Percentiles rank a stretch among this genome's conserved stretches.
Conservation (phyloP, 2,329 filamentous ascomycete species). For the Blastomyces gilchristii region DNA sequence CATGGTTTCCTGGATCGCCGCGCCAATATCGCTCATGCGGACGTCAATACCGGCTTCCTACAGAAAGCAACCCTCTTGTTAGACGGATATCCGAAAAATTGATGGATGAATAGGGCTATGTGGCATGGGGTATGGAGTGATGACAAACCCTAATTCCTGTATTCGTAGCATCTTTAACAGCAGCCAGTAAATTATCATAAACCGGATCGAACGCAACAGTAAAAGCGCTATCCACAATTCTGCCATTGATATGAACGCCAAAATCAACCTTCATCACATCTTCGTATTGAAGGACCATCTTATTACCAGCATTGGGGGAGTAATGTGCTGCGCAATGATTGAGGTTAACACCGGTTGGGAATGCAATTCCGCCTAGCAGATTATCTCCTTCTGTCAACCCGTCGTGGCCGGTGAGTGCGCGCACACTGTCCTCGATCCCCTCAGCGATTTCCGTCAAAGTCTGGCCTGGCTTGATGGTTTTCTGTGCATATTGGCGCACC, state of each 20-base stretch:
- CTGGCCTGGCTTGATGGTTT: conserved; percentile 71
- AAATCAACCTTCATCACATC: conserved; percentile 69
- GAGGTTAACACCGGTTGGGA: conserved; percentile 72
- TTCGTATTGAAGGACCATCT: conserved; percentile 53
- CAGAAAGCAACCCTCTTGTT: neutral
- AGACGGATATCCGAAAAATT: neutral
- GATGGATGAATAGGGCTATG: neutral
- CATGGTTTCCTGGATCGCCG: conserved; percentile 79
- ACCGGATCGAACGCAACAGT: conserved; percentile 58
- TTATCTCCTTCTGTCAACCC: conserved; percentile 70
- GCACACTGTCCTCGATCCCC: conserved; percentile 75
- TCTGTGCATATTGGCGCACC: conserved; percentile 72
- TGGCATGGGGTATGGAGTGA: neutral
- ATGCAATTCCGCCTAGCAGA: conserved; percentile 70
- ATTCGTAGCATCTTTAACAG: conserved; percentile 59
- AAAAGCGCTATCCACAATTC: conserved; percentile 62
- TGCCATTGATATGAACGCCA: conserved; percentile 59
- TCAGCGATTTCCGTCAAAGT: conserved; percentile 71
- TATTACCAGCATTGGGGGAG: conserved; percentile 79
- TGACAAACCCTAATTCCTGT: conserved; percentile 56
- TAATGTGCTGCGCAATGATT: conserved; percentile 83
- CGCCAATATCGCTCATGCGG: conserved; percentile 75
- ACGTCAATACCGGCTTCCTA: conserved; percentile 85
- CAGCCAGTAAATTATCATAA: conserved; percentile 56
- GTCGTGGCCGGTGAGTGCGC: conserved; percentile 63